These are phyloP conservation scores for Eucalyptus urophylla DNA, from an alignment of 345 rosid species.

Conservation along the genomic window DNA sequence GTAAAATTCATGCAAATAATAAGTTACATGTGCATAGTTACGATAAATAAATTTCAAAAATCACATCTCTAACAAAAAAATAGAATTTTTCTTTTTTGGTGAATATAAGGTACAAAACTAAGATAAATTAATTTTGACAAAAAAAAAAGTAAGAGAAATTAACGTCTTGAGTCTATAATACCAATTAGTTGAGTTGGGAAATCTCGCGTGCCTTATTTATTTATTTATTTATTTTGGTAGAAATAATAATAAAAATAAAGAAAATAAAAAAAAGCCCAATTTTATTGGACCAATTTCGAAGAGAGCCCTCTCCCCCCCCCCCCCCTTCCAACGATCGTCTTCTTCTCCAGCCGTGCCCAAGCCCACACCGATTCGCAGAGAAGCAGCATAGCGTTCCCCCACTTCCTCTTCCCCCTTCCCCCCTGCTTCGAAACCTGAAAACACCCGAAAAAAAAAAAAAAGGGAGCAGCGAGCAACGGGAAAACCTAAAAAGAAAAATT, in stretches of 20 bases:
- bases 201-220: no score
- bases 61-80: neutral
- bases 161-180: no score
- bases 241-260: neutral
- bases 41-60: neutral
- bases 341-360: neutral
- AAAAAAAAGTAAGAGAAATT: no score
- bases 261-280: neutral
- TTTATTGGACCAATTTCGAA: neutral
- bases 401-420: neutral
- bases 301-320: neutral
- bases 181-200: no score
- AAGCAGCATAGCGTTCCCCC: neutral
- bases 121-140: no score
- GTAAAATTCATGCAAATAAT: no score
- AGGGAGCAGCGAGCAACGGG: neutral
- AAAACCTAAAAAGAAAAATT: neutral
- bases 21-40: neutral
- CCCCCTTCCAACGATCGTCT: neutral
- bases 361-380: slow-evolving; percentile 3
- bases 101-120: no score
- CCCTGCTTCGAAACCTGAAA: neutral
- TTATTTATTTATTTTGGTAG: no score
- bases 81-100: no score
- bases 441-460: neutral